A percentile compares a stretch with the other conserved stretches of the same genome.
Evolutionary conservation across 345 rosid genomes (phyloP).

Genomic region (Abelmoschus esculentus): DNA sequence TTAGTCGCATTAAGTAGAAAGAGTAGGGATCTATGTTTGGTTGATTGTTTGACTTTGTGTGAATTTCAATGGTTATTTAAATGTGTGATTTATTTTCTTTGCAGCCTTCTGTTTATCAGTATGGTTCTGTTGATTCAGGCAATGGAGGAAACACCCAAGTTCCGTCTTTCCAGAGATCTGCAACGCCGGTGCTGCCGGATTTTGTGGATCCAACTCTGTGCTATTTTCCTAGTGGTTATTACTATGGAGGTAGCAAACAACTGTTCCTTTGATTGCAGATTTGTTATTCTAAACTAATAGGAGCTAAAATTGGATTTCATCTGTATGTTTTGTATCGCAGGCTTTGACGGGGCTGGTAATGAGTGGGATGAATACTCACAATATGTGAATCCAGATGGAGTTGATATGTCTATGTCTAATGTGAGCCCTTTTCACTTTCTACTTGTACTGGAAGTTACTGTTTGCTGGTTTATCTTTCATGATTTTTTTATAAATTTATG

Average conservation of each 20-base stretch:
- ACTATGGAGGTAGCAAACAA: slow-evolving; percentile 37
- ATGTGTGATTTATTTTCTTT: background rate
- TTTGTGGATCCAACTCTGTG: slow-evolving; percentile 56
- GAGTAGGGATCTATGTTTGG: background rate
- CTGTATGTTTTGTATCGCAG: slow-evolving; percentile 16
- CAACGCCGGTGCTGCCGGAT: slow-evolving; percentile 52
- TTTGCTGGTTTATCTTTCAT: background rate
- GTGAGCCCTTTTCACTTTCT: slow-evolving; percentile 29
- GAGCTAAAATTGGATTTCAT: slow-evolving; percentile 2
- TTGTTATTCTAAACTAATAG: background rate
- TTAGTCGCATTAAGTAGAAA: background rate
- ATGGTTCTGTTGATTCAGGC: slow-evolving; percentile 47
- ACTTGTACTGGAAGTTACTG: background rate
- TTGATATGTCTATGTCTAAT: slow-evolving; percentile 50
- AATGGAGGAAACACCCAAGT: slow-evolving; percentile 45
- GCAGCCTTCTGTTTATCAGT: slow-evolving; percentile 59
- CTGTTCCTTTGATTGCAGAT: background rate
- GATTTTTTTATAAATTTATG: background rate
- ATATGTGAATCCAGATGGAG: slow-evolving; percentile 52
- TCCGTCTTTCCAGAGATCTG: slow-evolving; percentile 50
- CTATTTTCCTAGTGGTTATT: slow-evolving; percentile 55
- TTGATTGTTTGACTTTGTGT: background rate
- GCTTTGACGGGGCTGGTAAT: slow-evolving; percentile 46
- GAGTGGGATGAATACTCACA: slow-evolving; percentile 75
- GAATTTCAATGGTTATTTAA: background rate